phyloP scores from a whole-genome alignment of 2,329 filamentous ascomycete species.

The Amauroascus niger region DNA sequence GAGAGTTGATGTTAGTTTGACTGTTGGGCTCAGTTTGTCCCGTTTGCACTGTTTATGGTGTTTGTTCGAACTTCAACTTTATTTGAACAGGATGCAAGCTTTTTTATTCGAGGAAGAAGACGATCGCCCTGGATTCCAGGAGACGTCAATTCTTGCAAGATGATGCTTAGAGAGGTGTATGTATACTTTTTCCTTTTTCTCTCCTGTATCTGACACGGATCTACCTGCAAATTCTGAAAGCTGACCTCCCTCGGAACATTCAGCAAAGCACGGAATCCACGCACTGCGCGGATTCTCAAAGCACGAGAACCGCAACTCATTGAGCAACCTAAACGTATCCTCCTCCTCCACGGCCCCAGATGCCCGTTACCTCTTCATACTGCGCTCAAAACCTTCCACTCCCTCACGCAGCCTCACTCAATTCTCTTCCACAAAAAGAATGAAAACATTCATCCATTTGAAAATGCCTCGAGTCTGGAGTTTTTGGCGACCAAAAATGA shows the following conservation, averaged over 20 bases:
- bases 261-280: conserved; percentile 66
- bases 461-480: conserved; percentile 75
- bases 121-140: neutral
- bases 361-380: conserved; percentile 76
- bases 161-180: conserved; percentile 17
- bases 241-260: neutral
- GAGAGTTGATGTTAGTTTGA: too few relatives aligned
- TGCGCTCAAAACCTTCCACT: conserved; percentile 72
- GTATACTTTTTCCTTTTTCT: neutral
- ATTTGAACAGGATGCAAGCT: neutral
- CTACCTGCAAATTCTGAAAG: neutral
- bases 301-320: conserved; percentile 79
- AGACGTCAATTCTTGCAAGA: neutral
- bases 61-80: neutral
- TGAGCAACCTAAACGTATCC: conserved; percentile 82
- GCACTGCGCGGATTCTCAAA: conserved; percentile 89
- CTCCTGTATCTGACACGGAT: neutral
- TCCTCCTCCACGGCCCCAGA: conserved; percentile 80
- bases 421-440: conserved; percentile 98
- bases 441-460: conserved; percentile 77
- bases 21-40: too few relatives aligned
- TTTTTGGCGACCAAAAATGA: conserved; percentile 98
- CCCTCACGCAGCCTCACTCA: conserved; percentile 71
- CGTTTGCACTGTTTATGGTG: neutral
- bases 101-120: too few relatives aligned